These are phyloP conservation scores for Pichia paraexigua DNA, from an alignment of 805 yeast genomes.

Conservation along the genomic window DNA sequence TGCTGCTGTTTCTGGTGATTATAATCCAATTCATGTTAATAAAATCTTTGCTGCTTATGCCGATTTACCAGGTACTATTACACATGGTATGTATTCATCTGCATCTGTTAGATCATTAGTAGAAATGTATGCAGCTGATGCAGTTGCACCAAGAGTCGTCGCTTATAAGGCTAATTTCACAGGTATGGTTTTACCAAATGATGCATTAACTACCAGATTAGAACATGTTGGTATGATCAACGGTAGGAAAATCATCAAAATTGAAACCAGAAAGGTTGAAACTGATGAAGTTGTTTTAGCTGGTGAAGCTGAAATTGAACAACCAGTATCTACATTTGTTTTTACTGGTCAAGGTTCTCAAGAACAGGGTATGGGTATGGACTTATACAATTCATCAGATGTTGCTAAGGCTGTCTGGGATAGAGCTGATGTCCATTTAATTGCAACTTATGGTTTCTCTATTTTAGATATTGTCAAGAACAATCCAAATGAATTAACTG, in stretches of 20 bases:
- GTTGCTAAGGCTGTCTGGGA: conserved; percentile 98
- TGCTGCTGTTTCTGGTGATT: conserved; percentile 96
- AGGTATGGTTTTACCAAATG: conserved; percentile 97
- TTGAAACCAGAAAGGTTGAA: conserved; percentile 78
- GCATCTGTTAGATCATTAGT: conserved; percentile 92
- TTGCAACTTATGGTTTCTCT: conserved; percentile 92
- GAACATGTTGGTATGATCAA: conserved; percentile 98
- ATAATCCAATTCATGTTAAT: conserved; percentile 96
- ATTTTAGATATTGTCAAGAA: conserved; percentile 90
- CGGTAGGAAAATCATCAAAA: conserved; percentile 95
- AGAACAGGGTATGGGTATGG: conserved; percentile 99
- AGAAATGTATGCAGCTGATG: conserved; percentile 98
- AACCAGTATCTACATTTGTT: conserved; percentile 92
- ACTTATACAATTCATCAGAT: conserved; percentile 78
- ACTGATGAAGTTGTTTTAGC: conserved; percentile 69
- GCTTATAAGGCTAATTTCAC: conserved; percentile 87
- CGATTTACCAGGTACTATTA: conserved; percentile 91
- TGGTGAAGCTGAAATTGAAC: conserved; percentile 99
- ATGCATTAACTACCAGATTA: conserved; percentile 73
- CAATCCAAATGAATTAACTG: conserved; percentile 92
- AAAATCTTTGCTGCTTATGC: conserved; percentile 93
- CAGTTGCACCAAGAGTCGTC: conserved; percentile 90
- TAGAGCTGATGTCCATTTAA: conserved; percentile 90
- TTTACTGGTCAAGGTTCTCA: conserved; percentile 99
- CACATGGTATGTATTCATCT: conserved; percentile 98